Conservation (phyloP, 2,329 filamentous ascomycete species). For the Colletotrichum sidae region DNA sequence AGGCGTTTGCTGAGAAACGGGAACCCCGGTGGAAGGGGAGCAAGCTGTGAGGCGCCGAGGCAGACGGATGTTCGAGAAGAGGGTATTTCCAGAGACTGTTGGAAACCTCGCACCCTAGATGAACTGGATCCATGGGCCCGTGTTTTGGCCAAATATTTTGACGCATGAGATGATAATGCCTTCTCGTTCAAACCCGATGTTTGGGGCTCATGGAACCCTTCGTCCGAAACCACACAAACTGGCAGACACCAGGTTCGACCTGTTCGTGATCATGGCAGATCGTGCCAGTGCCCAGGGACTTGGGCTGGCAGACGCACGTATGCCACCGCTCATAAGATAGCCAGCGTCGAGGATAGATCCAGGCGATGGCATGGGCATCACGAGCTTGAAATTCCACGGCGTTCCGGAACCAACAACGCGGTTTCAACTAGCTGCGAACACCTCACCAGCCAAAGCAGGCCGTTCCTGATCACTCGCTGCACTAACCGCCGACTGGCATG, state of each 20-base stretch:
- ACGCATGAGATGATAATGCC: too few relatives aligned
- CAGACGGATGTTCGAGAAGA: not conserved
- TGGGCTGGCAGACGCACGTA: constrained; percentile 3
- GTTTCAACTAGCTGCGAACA: not conserved
- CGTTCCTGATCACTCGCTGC: not conserved
- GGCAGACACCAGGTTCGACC: not conserved
- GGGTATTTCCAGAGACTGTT: not conserved
- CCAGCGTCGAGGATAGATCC: not conserved
- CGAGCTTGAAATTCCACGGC: not conserved
- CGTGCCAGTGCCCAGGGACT: not conserved
- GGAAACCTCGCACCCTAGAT: not conserved
- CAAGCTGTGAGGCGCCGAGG: constrained; percentile 38
- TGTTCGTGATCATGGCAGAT: not conserved
- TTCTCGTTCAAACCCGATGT: not conserved
- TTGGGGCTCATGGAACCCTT: constrained; percentile 5
- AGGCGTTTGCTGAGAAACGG: constrained; percentile 45
- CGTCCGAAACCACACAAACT: constrained; percentile 9
- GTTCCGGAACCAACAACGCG: not conserved
- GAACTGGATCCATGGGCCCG: constrained; percentile 1
- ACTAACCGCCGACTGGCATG: not conserved
- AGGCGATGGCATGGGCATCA: not conserved
- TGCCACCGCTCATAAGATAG: not conserved
- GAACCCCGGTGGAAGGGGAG: constrained; percentile 44
- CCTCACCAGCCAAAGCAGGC: not conserved
- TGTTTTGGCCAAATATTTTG: too few relatives aligned